Conservation (phyloP, 129 eudicot species). For the Artemisia tridentata region DNA sequence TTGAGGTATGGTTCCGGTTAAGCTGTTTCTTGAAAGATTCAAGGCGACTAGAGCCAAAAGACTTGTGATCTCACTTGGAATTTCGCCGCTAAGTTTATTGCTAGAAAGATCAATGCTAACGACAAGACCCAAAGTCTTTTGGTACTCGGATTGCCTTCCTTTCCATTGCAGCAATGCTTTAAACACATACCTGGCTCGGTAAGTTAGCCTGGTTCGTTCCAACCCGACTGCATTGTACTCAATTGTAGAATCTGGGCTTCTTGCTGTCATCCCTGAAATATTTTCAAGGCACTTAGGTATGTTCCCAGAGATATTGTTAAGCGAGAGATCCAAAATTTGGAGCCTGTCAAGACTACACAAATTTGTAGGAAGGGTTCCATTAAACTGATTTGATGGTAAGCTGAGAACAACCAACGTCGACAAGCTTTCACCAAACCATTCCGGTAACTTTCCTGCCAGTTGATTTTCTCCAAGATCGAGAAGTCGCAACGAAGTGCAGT, state of each 20-base stretch:
- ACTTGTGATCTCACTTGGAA: slow-evolving; percentile 38
- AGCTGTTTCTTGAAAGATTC: slow-evolving; percentile 36
- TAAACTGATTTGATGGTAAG: slow-evolving; percentile 31
- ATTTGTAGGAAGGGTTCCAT: slow-evolving; percentile 32
- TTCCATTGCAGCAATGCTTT: slow-evolving; percentile 44
- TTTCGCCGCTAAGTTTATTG: slow-evolving; percentile 38
- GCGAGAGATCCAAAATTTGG: slow-evolving; percentile 46
- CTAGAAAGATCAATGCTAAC: slow-evolving; percentile 40
- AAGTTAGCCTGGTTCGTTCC: slow-evolving; percentile 18
- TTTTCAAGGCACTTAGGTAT: slow-evolving; percentile 36
- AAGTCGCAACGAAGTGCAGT: slow-evolving; percentile 29
- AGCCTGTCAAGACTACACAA: slow-evolving; percentile 34
- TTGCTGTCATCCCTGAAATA: slow-evolving; percentile 18
- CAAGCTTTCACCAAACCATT: slow-evolving; percentile 41
- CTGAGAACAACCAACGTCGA: slow-evolving; percentile 38
- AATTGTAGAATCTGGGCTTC: background rate
- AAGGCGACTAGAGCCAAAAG: slow-evolving; percentile 36
- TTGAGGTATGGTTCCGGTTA: slow-evolving; percentile 25
- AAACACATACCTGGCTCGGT: slow-evolving; percentile 11
- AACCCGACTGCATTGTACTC: slow-evolving; percentile 28
- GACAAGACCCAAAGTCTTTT: slow-evolving; percentile 37
- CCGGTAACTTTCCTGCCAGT: slow-evolving; percentile 37
- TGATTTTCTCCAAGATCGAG: slow-evolving; percentile 43
- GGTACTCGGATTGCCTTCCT: slow-evolving; percentile 30
- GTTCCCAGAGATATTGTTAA: slow-evolving; percentile 31